Base-by-base conservation (phyloP, 768 basidiomycete genomes). In the Leccinum boreale region DNA sequence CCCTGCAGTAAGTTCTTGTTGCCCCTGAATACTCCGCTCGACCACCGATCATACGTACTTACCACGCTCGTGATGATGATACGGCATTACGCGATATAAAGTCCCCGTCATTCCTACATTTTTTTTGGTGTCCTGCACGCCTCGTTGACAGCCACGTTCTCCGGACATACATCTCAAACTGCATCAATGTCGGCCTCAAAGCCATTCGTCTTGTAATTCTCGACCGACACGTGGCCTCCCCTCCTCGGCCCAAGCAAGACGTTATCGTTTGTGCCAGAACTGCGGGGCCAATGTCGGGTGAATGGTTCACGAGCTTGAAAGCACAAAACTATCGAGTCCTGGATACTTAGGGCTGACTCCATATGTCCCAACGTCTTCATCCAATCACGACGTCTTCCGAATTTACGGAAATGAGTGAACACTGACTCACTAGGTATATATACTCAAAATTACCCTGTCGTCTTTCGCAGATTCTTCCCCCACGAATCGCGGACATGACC, bases 141-240 rank as follows among this genome's bases (percentile, higher is more conserved):
- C 58, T 62, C 64, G 52, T 66, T 66, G 50, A 36, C 48, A 10
- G 48, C 59, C 62, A 51, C 55, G 19, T 64, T 55, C 45, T 21
- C 31, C 12, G 28, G 29, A 44, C 26, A 15, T 33, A 10, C 39
- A 12, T 5, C n/a, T 39, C 8, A 11, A 53, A 47, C 42, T 5
- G 46, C 62, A 39, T 51, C 48, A 26, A 51, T 35, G 14, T 35
- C 21, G 19, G 42, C 23, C 28, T 21, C 50, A 19, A 51, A 50
- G 23, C 23, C 29, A 14, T 45, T 24, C 31, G 8, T 21, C 45
- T 14, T 21, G 48, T 14, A 23, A 35, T 19, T 5, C n/a, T 17
- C 26, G 26, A 21, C 8, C n/a, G n/a, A 24, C 49, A 62, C 50
- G 50, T 51, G 50, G 31, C 50, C 31, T 51, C 29, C 49, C 19